phyloP scores from a whole-genome alignment of 2,329 filamentous ascomycete genomes.

The Helicocarpus griseus region DNA sequence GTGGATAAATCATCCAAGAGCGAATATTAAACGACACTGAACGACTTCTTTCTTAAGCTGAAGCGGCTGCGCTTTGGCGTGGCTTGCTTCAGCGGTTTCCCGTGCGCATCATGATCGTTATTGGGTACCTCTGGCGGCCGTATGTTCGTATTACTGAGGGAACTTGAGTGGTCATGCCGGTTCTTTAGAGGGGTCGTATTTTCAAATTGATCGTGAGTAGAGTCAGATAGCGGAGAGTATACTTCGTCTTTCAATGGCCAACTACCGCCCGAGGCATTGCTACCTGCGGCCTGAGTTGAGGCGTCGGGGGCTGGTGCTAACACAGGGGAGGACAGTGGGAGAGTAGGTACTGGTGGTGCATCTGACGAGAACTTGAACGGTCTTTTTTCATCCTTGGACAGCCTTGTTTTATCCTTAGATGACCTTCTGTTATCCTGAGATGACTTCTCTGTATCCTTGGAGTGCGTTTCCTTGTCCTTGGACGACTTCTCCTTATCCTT shows the following conservation, averaged over 20 bases:
- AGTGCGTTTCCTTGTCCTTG: too few species aligned
- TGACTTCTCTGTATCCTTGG: too few species aligned
- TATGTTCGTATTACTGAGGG: conserved; percentile 1
- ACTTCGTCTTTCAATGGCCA: background rate
- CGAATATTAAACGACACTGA: conserved; percentile 29
- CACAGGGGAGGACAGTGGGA: background rate
- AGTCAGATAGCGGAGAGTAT: background rate
- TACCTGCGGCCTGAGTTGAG: background rate
- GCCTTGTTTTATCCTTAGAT: too few species aligned
- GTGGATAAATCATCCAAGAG: too few species aligned
- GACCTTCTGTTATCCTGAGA: too few species aligned
- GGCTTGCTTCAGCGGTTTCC: conserved; percentile 2
- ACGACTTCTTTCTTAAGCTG: conserved; percentile 36
- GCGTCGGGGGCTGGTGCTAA: background rate
- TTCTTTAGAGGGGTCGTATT: background rate
- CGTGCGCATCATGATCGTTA: background rate
- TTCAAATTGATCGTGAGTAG: background rate
- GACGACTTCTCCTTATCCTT: too few species aligned
- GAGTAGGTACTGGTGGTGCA: conserved; percentile 5
- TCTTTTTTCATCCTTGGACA: conserved; percentile 31
- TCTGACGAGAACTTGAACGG: conserved; percentile 9
- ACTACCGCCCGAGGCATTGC: too few species aligned
- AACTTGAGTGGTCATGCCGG: background rate
- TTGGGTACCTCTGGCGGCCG: background rate
- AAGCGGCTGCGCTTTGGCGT: conserved; percentile 30